These are phyloP conservation scores for Syzygium aromaticum DNA, from an alignment of 345 rosid genomes.

Conservation along the genomic window DNA sequence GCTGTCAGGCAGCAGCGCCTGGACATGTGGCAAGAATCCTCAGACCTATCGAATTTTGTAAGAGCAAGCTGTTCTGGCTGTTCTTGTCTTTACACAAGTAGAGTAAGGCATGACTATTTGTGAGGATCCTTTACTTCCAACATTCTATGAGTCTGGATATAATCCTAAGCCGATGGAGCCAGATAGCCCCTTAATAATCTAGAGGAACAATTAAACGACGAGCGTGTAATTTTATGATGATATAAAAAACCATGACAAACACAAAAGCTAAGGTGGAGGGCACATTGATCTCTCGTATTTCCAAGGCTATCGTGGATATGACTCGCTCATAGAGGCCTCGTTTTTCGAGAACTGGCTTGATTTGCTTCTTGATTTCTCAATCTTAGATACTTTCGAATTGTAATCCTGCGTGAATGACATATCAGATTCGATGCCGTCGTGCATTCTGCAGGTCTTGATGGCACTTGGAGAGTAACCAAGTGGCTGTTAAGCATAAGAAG, in stretches of 20 bases:
- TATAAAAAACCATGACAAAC: not conserved
- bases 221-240: not conserved
- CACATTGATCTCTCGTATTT: not conserved
- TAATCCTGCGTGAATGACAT: not conserved
- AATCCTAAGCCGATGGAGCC: not conserved
- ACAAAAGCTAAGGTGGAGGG: not conserved
- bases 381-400: not conserved
- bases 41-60: not conserved
- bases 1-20: not conserved
- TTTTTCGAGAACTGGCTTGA: rapidly evolving
- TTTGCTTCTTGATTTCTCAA: not conserved
- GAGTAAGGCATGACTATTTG: not conserved
- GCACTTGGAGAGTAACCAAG: slow-evolving; percentile 31
- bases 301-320: not conserved
- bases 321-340: not conserved
- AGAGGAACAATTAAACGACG: not conserved
- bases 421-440: not conserved
- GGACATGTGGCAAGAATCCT: not conserved
- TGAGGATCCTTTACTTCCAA: not conserved
- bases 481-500: slow-evolving; percentile 40
- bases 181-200: not conserved
- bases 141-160: not conserved
- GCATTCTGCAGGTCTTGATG: slow-evolving; percentile 29
- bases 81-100: not conserved
- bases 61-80: not conserved